Evolutionary conservation across 352 stramenopile genomes (phyloP).

Genomic region (Pythium diclinum): DNA sequence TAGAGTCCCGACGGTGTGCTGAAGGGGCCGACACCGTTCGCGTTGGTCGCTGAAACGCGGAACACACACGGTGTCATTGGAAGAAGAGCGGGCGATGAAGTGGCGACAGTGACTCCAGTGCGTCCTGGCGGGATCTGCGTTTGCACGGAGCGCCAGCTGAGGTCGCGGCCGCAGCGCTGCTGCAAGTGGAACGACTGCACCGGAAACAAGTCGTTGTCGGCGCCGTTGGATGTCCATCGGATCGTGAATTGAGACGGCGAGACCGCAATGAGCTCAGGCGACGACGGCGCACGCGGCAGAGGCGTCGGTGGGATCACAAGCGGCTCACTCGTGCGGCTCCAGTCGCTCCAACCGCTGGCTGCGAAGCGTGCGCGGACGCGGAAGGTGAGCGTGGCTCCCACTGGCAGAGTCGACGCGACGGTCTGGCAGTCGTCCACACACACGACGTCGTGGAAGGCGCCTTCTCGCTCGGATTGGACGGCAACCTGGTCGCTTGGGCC

Average conservation of each 20-base stretch:
- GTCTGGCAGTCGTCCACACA: conserved; percentile 32
- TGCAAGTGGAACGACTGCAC: conserved; percentile 42
- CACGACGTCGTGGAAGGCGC: conserved; percentile 21
- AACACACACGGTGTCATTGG: conserved; percentile 54
- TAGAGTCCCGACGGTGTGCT: conserved; percentile 36
- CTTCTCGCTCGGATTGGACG: conserved; percentile 39
- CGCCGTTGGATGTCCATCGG: conserved; percentile 31
- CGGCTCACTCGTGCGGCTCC: conserved; percentile 42
- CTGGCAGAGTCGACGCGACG: conserved; percentile 23
- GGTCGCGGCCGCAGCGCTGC: conserved; percentile 45
- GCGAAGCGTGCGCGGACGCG: conserved; percentile 47
- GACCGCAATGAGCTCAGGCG: conserved; percentile 37
- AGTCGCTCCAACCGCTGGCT: conserved; percentile 41
- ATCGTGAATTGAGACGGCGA: conserved; percentile 39
- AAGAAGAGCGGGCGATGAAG: conserved; percentile 23
- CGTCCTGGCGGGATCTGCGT: conserved; percentile 30
- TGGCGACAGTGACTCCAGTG: conserved; percentile 29
- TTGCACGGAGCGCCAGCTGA: conserved; percentile 43
- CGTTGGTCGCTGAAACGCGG: conserved; percentile 47
- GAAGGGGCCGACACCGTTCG: conserved; percentile 54
- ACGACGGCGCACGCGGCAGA: conserved; percentile 37
- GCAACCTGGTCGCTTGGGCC: conserved; percentile 48
- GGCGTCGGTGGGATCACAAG: conserved; percentile 37
- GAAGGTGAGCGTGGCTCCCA: conserved; percentile 39
- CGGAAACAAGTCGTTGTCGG: conserved; percentile 30